Evolutionary conservation across 2,329 filamentous ascomycete species (phyloP).

Genomic region (Cladophialophora psammophila): DNA sequence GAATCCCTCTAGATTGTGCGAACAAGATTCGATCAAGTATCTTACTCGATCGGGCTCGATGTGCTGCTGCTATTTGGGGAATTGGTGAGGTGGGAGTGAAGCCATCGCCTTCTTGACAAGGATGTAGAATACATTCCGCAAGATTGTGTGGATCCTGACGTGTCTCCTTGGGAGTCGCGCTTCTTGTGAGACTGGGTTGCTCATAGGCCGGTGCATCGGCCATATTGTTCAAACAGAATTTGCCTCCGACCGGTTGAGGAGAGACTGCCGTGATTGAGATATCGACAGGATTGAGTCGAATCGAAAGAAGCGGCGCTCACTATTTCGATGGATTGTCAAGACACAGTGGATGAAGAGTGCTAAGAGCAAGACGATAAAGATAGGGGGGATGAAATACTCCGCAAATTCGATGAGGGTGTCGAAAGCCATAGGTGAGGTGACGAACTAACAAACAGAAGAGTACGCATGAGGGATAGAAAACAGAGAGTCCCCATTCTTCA

Average conservation of each 20-base stretch:
- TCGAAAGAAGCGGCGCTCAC: constrained; percentile 24
- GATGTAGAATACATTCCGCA: neutral
- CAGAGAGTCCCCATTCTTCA: neutral
- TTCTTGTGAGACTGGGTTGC: neutral
- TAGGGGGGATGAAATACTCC: constrained; percentile 30
- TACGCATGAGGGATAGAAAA: neutral
- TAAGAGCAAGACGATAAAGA: constrained; percentile 36
- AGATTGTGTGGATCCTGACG: neutral
- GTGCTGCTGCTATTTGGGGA: neutral
- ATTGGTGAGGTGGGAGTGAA: neutral
- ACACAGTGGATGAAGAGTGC: constrained; percentile 35
- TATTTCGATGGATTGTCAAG: constrained; percentile 25
- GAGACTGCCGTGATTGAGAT: constrained; percentile 16
- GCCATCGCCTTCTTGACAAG: neutral
- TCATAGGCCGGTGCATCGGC: constrained; percentile 1
- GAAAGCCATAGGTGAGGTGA: constrained; percentile 22
- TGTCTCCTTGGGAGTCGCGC: neutral
- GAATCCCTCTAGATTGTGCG: constrained; percentile 4
- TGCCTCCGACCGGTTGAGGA: neutral
- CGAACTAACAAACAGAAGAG: constrained; percentile 13
- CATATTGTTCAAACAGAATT: constrained; percentile 21
- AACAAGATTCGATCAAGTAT: constrained; percentile 10
- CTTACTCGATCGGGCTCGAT: neutral
- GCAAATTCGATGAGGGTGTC: constrained; percentile 24
- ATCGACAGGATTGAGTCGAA: constrained; percentile 23